phyloP scores from a whole-genome alignment of 345 rosid genomes.

The Populus ilicifolia region DNA sequence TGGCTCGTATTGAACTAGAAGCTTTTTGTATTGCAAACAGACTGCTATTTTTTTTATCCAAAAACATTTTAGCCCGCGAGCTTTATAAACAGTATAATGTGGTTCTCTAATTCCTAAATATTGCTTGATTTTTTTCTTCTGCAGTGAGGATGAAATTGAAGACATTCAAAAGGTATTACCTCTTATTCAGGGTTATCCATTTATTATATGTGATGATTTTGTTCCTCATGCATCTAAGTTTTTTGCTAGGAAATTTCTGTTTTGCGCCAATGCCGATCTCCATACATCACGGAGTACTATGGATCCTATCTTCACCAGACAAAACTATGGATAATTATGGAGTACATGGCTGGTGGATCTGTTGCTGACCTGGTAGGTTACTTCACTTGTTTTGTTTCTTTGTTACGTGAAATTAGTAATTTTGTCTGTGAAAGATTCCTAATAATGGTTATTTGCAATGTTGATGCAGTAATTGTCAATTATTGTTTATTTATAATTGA shows the following conservation, averaged over 20 bases:
- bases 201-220: slow-evolving; percentile 11
- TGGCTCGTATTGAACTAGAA: background rate
- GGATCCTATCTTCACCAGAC: slow-evolving; percentile 97
- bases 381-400: slow-evolving; percentile 23
- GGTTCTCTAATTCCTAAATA: slow-evolving; percentile 13
- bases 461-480: background rate
- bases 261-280: slow-evolving; percentile 91
- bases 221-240: slow-evolving; percentile 26
- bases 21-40: background rate
- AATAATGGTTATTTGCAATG: background rate
- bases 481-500: background rate
- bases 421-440: background rate
- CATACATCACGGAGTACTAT: slow-evolving; percentile 89
- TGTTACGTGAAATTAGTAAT: slow-evolving; percentile 7
- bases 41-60: background rate
- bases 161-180: slow-evolving; percentile 90
- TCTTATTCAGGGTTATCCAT: slow-evolving; percentile 13
- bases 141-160: slow-evolving; percentile 98
- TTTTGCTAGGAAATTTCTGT: slow-evolving; percentile 85
- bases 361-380: slow-evolving; percentile 97
- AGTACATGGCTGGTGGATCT: slow-evolving; percentile 99
- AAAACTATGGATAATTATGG: slow-evolving; percentile 98
- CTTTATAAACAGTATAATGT: background rate
- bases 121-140: slow-evolving; percentile 25
- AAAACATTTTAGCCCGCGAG: background rate